These are phyloP conservation scores for Trametes villosa DNA, from an alignment of 768 basidiomycete species.

Conservation along the genomic window DNA sequence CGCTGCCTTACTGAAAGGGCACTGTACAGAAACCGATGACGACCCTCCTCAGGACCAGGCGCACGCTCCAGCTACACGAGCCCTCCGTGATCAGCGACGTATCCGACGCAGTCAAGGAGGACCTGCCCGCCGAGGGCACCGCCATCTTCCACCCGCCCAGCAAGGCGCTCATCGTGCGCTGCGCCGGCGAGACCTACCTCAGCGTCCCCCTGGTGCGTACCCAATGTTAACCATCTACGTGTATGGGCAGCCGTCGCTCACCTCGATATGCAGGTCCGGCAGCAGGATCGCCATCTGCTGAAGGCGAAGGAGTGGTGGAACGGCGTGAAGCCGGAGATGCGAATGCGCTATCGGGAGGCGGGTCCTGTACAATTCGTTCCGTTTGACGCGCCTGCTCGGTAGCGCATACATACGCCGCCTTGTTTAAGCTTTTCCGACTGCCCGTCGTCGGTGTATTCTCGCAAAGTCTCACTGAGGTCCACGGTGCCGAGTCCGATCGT, in stretches of 20 bases:
- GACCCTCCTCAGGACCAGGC: constrained; percentile 28
- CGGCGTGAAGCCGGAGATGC: constrained; percentile 48
- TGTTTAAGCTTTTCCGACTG: no score
- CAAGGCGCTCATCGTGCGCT: constrained; percentile 54
- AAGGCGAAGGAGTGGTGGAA: constrained; percentile 80
- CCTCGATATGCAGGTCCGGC: constrained; percentile 48
- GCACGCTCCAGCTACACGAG: constrained; percentile 36
- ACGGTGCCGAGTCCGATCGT: no score
- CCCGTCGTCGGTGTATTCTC: no score
- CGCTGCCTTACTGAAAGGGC: not conserved
- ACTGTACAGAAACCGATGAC: constrained; percentile 33
- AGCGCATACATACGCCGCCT: no score
- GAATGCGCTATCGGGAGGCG: not conserved
- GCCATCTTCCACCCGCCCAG: constrained; percentile 47
- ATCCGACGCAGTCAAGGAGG: constrained; percentile 9
- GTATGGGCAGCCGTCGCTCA: not conserved
- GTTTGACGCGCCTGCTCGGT: not conserved
- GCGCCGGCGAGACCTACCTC: constrained; percentile 56
- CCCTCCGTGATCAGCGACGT: constrained; percentile 10
- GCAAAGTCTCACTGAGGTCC: no score
- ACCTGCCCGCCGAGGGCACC: constrained; percentile 41
- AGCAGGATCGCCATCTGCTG: constrained; percentile 60
- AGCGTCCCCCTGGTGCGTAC: constrained; percentile 47
- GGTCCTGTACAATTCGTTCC: constrained; percentile 24
- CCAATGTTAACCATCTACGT: no score